Evolutionary conservation across 805 yeast species (phyloP), one percentile per base, ranked within the genome.

Genomic region (Yarrowia bubula): DNA sequence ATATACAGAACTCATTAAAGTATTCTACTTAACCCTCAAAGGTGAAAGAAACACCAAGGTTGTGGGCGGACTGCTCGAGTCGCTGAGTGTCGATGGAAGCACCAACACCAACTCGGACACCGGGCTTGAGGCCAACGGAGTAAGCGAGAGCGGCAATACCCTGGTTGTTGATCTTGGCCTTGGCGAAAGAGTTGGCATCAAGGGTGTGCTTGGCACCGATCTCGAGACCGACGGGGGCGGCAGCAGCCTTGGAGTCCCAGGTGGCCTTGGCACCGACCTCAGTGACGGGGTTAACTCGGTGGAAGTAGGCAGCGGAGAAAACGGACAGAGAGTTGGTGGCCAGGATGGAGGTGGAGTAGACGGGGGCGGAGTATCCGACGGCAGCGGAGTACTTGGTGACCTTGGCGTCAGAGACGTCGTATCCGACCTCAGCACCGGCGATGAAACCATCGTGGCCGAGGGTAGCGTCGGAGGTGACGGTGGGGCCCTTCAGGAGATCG

Each of bases 261-360:
- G 95, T 87, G 74, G 97, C 97, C 84, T 90, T 92, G 75, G 98
- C 96, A 83, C 98, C 99, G 74, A 92, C 96, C 85, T 95, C 97
- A 73, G 93, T 90, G 73, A 82, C 79, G 71, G 96, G 90, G 73
- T 92, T 85, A 69, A 95, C 96, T 80, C 85, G 89, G 88, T 95
- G 98, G 91, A 86, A 95, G 87, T 92, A 92, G 72, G 97, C 93
- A 73, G 97, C 97, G 68, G 96, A 83, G 84, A 89, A 90, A 73
- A 92, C 87, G 68, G 92, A 85, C 76, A 92, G 84, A 85, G 92
- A 90, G 83, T 87, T 84, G 76, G 90, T 83, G 73, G 95, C 91
- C 70, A 90, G 83, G 71, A 92, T 85, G 69, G 96, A 90, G 68
- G 91, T 85, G 68, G 96, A 83, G 86, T 92, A 93, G 74, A 86